Evolutionary conservation across 768 basidiomycete genomes (phyloP), one percentile per base, ranked within the genome.

Genomic region (Amanita jacksonii): DNA sequence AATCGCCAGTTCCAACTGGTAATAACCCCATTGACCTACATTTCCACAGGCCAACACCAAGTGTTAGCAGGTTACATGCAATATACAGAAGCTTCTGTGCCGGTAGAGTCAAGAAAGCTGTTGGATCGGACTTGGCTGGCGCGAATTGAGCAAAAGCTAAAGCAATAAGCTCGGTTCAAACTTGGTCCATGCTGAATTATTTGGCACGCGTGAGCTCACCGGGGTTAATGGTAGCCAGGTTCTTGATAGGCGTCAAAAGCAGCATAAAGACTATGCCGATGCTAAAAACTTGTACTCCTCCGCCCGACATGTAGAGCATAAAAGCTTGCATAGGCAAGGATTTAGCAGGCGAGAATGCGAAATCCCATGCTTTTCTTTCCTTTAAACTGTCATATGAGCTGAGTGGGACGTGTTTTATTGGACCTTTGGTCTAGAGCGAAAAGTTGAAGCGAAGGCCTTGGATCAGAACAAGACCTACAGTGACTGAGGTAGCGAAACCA

Each of bases 261-360:
- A 97, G 73, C 88, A 93, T 92, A 57, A 90, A 83, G 16, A 97
- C 85, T 60, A 92, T 93, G 25, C 93, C 91, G 70, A 97, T 89
- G 64, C 90, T 93, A 62, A 97, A 96, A 33, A 97, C 84, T 62
- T 97, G 93, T 10, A 97, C 85, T 39, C 90, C 89, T 9, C 89
- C 83, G 27, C 93, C 93, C 16, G 91, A 93, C 86, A 97, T 94
- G 75, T 97, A 97, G 25, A 97, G 72, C 93, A 97, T 97, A 66
- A 97, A 85, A 4, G 84, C 90, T 57, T 97, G 91, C 93, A 96
- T 96, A 3, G 92, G 92, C 20, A 97, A 72, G 10, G 81, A 79
- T 62, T 97, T 96, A 25, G 86, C 88, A 1, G 92, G 92, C 3
- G 76, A 68, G 38, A 81, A 74, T 30, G 89, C 89, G 32, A 87